These are phyloP conservation scores for Coelastrella sp. DNA, from an alignment of 139 green algal species.

Conservation along the genomic window DNA sequence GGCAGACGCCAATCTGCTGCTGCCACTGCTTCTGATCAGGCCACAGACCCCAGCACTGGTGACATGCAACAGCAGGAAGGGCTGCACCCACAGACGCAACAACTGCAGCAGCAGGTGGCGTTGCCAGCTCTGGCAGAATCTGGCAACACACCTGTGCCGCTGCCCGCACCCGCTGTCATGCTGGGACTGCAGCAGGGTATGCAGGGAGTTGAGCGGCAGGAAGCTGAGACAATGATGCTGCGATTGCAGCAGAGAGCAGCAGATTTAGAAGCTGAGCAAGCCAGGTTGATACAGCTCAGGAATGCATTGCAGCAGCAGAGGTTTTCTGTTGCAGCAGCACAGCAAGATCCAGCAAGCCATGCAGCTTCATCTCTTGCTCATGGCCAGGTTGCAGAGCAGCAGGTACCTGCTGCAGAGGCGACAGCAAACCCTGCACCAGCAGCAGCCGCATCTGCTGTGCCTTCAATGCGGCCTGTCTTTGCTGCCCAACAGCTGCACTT, in stretches of 20 bases:
- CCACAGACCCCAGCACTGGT: neutral
- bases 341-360: neutral
- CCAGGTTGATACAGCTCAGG: neutral
- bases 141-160: neutral
- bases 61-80: neutral
- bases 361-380: neutral
- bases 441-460: too few relatives aligned
- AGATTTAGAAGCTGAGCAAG: neutral
- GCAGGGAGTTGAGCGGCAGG: neutral
- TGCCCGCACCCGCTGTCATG: neutral
- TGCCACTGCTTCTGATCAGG: neutral
- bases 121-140: neutral
- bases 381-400: neutral
- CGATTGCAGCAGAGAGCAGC: neutral
- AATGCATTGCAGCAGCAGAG: neutral
- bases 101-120: neutral
- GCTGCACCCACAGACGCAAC: slow-evolving; percentile 1
- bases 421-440: too few relatives aligned
- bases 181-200: neutral
- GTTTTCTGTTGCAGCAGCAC: neutral
- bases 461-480: too few relatives aligned
- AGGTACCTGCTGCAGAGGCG: neutral
- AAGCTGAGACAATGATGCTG: neutral
- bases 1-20: neutral
- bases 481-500: too few relatives aligned